Evolutionary conservation across 1,284 basidiomycete species (phyloP).

Genomic region (Cryptococcus maquisensis): DNA sequence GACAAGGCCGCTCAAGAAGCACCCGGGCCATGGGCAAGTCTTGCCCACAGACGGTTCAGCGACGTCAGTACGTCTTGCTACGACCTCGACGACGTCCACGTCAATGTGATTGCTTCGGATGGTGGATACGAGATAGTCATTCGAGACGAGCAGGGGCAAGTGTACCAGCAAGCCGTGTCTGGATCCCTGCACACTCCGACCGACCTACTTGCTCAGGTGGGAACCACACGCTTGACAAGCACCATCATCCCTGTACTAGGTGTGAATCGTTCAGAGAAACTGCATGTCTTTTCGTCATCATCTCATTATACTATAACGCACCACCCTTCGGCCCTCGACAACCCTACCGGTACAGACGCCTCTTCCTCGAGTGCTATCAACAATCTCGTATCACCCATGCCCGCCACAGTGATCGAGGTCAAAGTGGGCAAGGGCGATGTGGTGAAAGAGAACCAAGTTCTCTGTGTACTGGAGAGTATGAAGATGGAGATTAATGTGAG

Average conservation of each 20-base stretch:
- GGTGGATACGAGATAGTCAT: neutral
- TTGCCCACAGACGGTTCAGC: slow-evolving; percentile 68
- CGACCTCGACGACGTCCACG: slow-evolving; percentile 29
- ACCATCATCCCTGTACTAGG: slow-evolving; percentile 30
- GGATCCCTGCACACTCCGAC: slow-evolving; percentile 16
- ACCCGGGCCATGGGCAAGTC: slow-evolving; percentile 57
- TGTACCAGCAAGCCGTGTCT: neutral
- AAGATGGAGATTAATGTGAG: slow-evolving; percentile 88
- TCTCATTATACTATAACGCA: slow-evolving; percentile 24
- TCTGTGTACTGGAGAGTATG: slow-evolving; percentile 89
- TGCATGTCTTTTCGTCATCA: slow-evolving; percentile 33
- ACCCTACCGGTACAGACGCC: neutral
- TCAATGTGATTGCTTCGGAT: slow-evolving; percentile 15
- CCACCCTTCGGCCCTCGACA: slow-evolving; percentile 7
- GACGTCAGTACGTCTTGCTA: slow-evolving; percentile 37
- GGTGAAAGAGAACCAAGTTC: slow-evolving; percentile 73
- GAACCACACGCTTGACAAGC: slow-evolving; percentile 10
- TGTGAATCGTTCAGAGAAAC: slow-evolving; percentile 16
- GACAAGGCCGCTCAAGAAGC: slow-evolving; percentile 11
- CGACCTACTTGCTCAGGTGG: slow-evolving; percentile 22
- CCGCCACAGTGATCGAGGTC: slow-evolving; percentile 80
- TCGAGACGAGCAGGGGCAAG: neutral
- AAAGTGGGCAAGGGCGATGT: slow-evolving; percentile 67
- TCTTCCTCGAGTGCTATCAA: slow-evolving; percentile 9
- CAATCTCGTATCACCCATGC: slow-evolving; percentile 64